Evolutionary conservation across 2,329 filamentous ascomycete species (phyloP), one percentile per base, ranked within the genome.

Genomic region (Daldinia sp.): DNA sequence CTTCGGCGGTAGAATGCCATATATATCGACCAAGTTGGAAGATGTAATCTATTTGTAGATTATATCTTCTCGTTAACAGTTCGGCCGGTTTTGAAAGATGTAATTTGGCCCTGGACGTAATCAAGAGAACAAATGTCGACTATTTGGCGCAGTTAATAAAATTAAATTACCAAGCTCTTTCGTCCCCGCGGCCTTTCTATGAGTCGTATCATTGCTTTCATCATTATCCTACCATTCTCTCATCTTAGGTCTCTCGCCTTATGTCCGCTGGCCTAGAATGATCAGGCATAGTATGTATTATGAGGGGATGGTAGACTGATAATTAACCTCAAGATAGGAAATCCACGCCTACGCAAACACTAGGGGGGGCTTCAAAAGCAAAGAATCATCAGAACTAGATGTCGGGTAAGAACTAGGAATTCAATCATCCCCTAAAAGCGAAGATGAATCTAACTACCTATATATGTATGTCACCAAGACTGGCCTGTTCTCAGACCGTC

Each of bases 41-140:
- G 20, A 41, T 30, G 7, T 30, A 37, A 30, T 41, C 35, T 37
- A 18, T 42, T 20, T 57, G 13, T 28, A 41, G 41, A 37, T 39
- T 33, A 51, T 42, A n/a, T 30, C 56, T 56, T 13, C 41, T 50
- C 28, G 28, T 37, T 37, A 26, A 54, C 39, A 54, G 41, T 46
- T 20, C 23, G 23, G 28, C 15, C 18, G 4, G 15, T 33, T 13
- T n/a, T 51, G 33, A 23, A 30, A 51, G 48, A 46, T 42, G 15
- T 30, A 35, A 33, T 23, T 28, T 54, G 5, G 28, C 12, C 23
- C 39, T 5, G 42, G 26, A 20, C 42, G 18, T 48, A 35, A 35
- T 50, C 26, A 60, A 60, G 37, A 35, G 6, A 41, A 20, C 10
- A 46, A 18, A 30, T 51, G 28, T 33, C 46, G 28, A 33, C 6